Percentiles rank a stretch among this genome's conserved stretches.
phyloP scores from a whole-genome alignment of 2,329 filamentous ascomycete species.

The Arachnopeziza araneosa region DNA sequence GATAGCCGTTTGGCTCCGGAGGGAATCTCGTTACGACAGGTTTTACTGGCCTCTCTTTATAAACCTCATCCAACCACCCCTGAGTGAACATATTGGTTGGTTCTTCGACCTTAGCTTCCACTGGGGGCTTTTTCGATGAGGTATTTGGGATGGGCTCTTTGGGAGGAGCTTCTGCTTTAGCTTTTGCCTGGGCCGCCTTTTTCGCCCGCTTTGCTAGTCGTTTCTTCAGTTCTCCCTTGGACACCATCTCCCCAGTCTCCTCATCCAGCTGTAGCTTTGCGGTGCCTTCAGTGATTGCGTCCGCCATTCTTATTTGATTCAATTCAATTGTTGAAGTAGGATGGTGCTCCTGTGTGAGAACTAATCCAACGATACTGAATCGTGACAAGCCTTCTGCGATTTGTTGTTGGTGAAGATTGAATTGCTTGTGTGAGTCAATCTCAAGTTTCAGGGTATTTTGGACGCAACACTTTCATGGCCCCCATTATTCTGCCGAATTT shows the following conservation, averaged over 20 bases:
- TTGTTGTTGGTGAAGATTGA: background rate
- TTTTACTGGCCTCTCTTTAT: conserved; percentile 58
- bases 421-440: conserved; percentile 7
- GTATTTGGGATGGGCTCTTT: conserved; percentile 6
- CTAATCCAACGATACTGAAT: background rate
- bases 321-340: background rate
- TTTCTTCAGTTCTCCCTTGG: conserved; percentile 60
- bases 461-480: too few relatives aligned
- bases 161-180: conserved; percentile 39
- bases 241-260: conserved; percentile 61
- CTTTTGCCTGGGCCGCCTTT: conserved; percentile 48
- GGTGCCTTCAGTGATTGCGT: conserved; percentile 38
- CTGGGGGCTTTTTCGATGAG: conserved; percentile 25
- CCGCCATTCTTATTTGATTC: conserved; percentile 37
- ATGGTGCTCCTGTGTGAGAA: conserved; percentile 3
- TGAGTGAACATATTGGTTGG: conserved; percentile 63
- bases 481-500: too few relatives aligned
- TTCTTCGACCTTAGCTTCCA: conserved; percentile 26
- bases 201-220: conserved; percentile 52
- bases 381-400: background rate
- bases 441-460: too few relatives aligned
- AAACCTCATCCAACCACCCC: conserved; percentile 69
- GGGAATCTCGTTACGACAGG: conserved; percentile 68
- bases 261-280: conserved; percentile 58
- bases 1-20: conserved; percentile 85